phyloP scores from a whole-genome alignment of 805 yeast species.

The Priceomyces fermenticarens region DNA sequence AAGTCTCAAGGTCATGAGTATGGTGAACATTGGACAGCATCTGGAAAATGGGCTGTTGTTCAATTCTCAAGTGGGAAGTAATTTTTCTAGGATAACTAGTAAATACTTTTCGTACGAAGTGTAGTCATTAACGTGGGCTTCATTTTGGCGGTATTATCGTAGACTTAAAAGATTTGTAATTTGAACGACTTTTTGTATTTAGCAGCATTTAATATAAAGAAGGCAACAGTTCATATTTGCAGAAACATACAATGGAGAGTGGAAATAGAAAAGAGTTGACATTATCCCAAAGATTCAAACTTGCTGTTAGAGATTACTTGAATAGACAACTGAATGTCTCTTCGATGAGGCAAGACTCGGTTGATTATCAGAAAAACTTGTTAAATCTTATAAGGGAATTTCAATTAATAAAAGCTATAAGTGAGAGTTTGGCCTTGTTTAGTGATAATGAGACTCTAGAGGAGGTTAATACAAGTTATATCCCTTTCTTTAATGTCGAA shows the following conservation, averaged over 20 bases:
- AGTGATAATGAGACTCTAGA: constrained; percentile 69
- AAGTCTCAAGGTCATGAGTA: constrained; percentile 53
- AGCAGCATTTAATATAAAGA: neutral
- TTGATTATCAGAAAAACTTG: constrained; percentile 39
- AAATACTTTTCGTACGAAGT: no score
- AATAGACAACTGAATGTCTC: constrained; percentile 4
- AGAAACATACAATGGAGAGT: neutral
- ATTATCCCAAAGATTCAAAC: constrained; percentile 6
- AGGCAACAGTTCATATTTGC: no score
- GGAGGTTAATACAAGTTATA: constrained; percentile 62
- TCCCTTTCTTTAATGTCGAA: constrained; percentile 58
- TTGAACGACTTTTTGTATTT: neutral
- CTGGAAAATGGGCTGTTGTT: constrained; percentile 94
- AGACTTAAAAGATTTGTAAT: neutral
- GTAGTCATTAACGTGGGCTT: no score
- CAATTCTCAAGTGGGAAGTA: constrained; percentile 13
- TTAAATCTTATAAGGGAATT: constrained; percentile 37
- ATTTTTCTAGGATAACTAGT: constrained; percentile 1
- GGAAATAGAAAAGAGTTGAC: constrained; percentile 3
- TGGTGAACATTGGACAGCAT: constrained; percentile 78
- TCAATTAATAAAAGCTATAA: constrained; percentile 39
- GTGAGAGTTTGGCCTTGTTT: constrained; percentile 55
- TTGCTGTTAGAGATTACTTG: constrained; percentile 3
- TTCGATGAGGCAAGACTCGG: constrained; percentile 26
- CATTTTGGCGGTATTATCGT: no score